phyloP scores from a whole-genome alignment of 1,139 yeast species.

The Hyphopichia burtonii region DNA sequence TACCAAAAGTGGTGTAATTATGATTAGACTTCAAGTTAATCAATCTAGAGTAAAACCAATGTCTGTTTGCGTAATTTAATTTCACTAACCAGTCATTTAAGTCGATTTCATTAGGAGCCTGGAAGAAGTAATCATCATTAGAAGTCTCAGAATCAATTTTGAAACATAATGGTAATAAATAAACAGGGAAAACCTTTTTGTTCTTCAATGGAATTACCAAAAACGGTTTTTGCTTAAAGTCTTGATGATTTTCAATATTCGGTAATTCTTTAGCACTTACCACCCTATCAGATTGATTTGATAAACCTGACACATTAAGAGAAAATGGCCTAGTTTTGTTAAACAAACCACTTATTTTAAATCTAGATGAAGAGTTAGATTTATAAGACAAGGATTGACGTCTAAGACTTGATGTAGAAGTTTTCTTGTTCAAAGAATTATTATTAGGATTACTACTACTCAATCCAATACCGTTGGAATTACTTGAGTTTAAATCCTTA shows the following conservation, averaged over 20 bases:
- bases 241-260: constrained; percentile 38
- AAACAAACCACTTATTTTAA: constrained; percentile 46
- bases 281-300: constrained; percentile 45
- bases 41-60: constrained; percentile 52
- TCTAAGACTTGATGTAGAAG: constrained; percentile 32
- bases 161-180: constrained; percentile 54
- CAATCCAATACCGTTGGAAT: constrained; percentile 2
- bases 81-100: constrained; percentile 73
- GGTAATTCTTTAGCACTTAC: constrained; percentile 62
- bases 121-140: constrained; percentile 62
- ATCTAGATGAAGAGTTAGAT: constrained; percentile 37
- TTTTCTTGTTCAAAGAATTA: constrained; percentile 27
- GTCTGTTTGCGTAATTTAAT: constrained; percentile 49
- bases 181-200: constrained; percentile 54
- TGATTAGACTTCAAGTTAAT: constrained; percentile 30
- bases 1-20: constrained; percentile 70
- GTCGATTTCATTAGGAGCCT: constrained; percentile 63
- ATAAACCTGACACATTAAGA: constrained; percentile 20
- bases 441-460: constrained; percentile 2
- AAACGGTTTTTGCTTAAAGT: constrained; percentile 55
- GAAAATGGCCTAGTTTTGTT: constrained; percentile 40
- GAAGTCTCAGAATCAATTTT: constrained; percentile 56
- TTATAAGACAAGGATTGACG: constrained; percentile 46
- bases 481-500: constrained; percentile 4
- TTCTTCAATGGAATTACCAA: constrained; percentile 54